Percentiles rank a stretch among this genome's conserved stretches.
Evolutionary conservation across 139 green algal genomes (phyloP).

Genomic region (Trebouxia sp.): DNA sequence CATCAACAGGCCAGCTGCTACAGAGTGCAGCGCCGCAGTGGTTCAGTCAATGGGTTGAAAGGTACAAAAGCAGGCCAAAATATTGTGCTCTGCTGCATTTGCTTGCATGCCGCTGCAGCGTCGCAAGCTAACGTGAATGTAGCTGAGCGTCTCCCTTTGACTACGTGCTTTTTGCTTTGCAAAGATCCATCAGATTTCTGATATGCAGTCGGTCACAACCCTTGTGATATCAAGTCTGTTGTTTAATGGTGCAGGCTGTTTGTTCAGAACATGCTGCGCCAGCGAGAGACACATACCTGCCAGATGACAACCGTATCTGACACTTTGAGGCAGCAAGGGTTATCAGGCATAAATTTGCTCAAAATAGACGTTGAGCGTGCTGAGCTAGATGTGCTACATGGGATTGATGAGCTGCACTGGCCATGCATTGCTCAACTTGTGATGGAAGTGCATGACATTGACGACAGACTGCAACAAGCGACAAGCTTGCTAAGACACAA

Average conservation of each 20-base stretch:
- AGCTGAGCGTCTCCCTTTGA: too few relatives aligned
- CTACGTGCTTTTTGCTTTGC: too few relatives aligned
- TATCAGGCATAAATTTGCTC: constrained; percentile 46
- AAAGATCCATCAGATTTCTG: too few relatives aligned
- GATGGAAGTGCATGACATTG: constrained; percentile 42
- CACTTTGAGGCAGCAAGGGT: constrained; percentile 25
- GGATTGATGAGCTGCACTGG: constrained; percentile 47
- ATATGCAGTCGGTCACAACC: too few relatives aligned
- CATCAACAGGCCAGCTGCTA: constrained; percentile 22
- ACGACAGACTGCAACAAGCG: constrained; percentile 20
- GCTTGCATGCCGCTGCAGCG: too few relatives aligned
- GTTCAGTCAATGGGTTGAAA: neutral
- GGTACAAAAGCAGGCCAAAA: too few relatives aligned
- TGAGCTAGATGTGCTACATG: constrained; percentile 54
- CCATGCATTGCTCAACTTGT: constrained; percentile 47
- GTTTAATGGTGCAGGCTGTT: constrained; percentile 24
- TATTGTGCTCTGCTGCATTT: neutral
- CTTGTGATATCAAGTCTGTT: too few relatives aligned
- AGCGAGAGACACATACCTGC: constrained; percentile 6
- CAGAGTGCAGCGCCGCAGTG: constrained; percentile 1
- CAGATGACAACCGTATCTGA: constrained; percentile 40
- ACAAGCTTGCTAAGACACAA: constrained; percentile 16
- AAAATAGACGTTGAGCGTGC: constrained; percentile 66
- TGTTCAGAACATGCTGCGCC: constrained; percentile 34
- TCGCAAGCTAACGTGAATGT: too few relatives aligned